Percentiles rank a stretch among this genome's conserved stretches.
Evolutionary conservation across 2,329 filamentous ascomycete species (phyloP).

Genomic region (Epicoccum sorghinum): DNA sequence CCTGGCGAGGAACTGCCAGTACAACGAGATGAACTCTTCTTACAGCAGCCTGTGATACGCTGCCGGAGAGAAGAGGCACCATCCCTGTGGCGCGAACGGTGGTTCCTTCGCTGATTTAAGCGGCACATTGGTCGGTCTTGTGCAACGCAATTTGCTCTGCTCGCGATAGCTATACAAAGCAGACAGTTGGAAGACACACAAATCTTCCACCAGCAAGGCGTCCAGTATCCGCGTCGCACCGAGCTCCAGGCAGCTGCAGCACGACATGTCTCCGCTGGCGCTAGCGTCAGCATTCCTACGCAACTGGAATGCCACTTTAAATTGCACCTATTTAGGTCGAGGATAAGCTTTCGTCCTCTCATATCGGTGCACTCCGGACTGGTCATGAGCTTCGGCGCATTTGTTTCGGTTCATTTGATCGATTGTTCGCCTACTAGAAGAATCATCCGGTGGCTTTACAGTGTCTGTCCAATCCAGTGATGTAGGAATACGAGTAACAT

Average conservation of each 20-base stretch:
- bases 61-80: constrained; percentile 1
- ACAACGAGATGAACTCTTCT: constrained; percentile 6
- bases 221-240: constrained; percentile 4
- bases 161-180: neutral
- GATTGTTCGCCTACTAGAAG: too few relatives aligned
- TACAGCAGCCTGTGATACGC: constrained; percentile 9
- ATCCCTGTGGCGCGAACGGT: neutral
- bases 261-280: neutral
- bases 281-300: neutral
- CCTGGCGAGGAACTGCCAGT: constrained; percentile 11
- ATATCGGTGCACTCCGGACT: neutral
- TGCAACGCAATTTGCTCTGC: neutral
- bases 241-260: neutral
- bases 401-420: too few relatives aligned
- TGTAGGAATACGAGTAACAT: too few relatives aligned
- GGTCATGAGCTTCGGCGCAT: neutral
- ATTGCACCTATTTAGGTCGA: neutral
- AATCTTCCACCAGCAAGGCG: neutral
- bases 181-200: too few relatives aligned
- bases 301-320: constrained; percentile 8
- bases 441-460: too few relatives aligned
- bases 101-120: neutral
- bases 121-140: neutral
- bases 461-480: too few relatives aligned
- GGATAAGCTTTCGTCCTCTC: constrained; percentile 6